Conservation (phyloP, 306 rosid genomes). For the Castanea crenata region DNA sequence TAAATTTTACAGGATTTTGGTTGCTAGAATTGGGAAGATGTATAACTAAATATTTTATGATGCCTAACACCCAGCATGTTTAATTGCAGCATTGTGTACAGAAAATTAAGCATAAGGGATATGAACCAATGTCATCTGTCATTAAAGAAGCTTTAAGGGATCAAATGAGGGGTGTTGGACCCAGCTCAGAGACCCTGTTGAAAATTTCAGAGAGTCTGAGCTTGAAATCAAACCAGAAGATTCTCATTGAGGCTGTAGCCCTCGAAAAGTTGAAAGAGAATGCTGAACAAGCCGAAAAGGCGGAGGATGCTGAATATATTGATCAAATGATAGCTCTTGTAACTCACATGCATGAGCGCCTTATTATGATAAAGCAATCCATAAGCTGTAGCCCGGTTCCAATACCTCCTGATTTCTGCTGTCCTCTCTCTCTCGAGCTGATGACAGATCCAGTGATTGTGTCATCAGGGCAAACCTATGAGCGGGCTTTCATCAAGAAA, state of each 20-base stretch:
- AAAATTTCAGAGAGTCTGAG: conserved; percentile 66
- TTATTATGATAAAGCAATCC: conserved; percentile 59
- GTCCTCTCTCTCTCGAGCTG: conserved; percentile 96
- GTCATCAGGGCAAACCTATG: conserved; percentile 99
- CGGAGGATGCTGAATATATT: conserved; percentile 70
- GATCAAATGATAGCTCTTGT: conserved; percentile 66
- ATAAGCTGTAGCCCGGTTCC: conserved; percentile 68
- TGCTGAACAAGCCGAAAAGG: conserved; percentile 74
- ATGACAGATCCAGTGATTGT: conserved; percentile 99
- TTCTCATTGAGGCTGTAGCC: conserved; percentile 88
- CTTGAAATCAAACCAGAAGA: conserved; percentile 67
- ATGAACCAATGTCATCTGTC: conserved; percentile 49
- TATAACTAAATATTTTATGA: no score
- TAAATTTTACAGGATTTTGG: neutral
- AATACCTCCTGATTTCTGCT: conserved; percentile 90
- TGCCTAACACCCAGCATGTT: conserved; percentile 2
- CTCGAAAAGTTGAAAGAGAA: conserved; percentile 84
- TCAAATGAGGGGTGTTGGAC: conserved; percentile 58
- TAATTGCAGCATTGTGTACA: conserved; percentile 63
- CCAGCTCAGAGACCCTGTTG: conserved; percentile 57
- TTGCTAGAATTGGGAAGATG: no score
- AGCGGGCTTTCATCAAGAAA: conserved; percentile 78
- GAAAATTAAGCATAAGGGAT: conserved; percentile 66
- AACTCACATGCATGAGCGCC: conserved; percentile 62
- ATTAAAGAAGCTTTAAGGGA: conserved; percentile 57